Conservation (phyloP, 148 eudicot genomes). For the Suaeda aralocaspica region DNA sequence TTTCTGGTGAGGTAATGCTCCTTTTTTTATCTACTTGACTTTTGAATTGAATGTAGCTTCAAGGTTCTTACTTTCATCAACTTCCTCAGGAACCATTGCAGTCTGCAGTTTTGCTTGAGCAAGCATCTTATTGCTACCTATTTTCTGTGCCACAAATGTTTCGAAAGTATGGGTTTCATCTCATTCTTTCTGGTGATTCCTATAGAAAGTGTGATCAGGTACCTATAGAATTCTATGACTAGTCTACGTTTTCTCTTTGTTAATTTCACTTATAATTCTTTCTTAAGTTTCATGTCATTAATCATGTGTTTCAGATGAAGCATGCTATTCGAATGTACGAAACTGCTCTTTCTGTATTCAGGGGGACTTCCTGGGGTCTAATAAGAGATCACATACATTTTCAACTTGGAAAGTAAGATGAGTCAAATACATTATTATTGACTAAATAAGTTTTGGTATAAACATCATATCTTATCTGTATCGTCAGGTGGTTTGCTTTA, state of each 20-base stretch:
- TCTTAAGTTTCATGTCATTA: neutral
- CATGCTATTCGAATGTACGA: constrained; percentile 90
- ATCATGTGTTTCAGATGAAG: constrained; percentile 51
- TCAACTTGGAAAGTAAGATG: constrained; percentile 84
- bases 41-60: constrained; percentile 9
- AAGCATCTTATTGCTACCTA: constrained; percentile 96
- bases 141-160: constrained; percentile 75
- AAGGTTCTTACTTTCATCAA: constrained; percentile 26
- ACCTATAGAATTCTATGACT: constrained; percentile 13
- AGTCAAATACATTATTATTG: constrained; percentile 11
- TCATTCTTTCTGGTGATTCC: constrained; percentile 87
- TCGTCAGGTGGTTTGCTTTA: constrained; percentile 82
- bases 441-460: neutral
- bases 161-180: constrained; percentile 97
- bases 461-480: constrained; percentile 9
- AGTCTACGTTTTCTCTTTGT: neutral
- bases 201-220: constrained; percentile 94
- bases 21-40: constrained; percentile 16
- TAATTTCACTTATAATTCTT: constrained; percentile 9
- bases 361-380: constrained; percentile 77
- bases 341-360: constrained; percentile 82
- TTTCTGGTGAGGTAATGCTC: constrained; percentile 96
- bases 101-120: constrained; percentile 95
- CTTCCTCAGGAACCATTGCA: constrained; percentile 70
- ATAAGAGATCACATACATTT: constrained; percentile 91